Percentiles rank a stretch among this genome's conserved stretches.
phyloP scores from a whole-genome alignment of 306 rosid genomes.

The Corylus avellana region DNA sequence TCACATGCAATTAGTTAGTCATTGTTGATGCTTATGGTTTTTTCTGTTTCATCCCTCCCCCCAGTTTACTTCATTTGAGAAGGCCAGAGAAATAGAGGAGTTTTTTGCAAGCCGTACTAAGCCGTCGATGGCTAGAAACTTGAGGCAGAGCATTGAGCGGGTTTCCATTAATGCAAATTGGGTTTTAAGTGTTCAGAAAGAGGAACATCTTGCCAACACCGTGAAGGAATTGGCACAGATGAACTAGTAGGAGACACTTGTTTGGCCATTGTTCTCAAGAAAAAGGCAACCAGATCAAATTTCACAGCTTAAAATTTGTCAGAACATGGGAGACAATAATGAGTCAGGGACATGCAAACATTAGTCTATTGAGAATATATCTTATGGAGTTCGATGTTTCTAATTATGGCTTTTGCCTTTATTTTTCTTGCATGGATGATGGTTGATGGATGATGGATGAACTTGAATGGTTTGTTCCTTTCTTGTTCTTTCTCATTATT shows the following conservation, averaged over 20 bases:
- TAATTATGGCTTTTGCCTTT: not conserved
- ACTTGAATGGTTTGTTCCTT: no score
- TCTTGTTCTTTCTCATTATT: no score
- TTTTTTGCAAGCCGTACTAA: slow-evolving; percentile 56
- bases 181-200: slow-evolving; percentile 63
- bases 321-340: no score
- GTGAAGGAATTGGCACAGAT: slow-evolving; percentile 55
- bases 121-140: slow-evolving; percentile 64
- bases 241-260: slow-evolving; percentile 30
- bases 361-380: not conserved
- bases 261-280: not conserved
- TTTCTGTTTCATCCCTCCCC: not conserved
- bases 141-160: slow-evolving; percentile 89
- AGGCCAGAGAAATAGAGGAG: slow-evolving; percentile 77
- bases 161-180: slow-evolving; percentile 71
- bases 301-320: not conserved
- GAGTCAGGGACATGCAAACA: not conserved
- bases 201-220: slow-evolving; percentile 45
- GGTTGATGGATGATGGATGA: no score
- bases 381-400: not conserved
- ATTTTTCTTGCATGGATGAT: not conserved
- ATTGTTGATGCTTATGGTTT: not conserved
- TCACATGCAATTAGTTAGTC: not conserved
- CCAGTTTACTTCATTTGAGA: slow-evolving; percentile 88
- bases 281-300: not conserved